Evolutionary conservation across 108 stramenopile species (phyloP).

Genomic region (Nitzschia inconspicua): DNA sequence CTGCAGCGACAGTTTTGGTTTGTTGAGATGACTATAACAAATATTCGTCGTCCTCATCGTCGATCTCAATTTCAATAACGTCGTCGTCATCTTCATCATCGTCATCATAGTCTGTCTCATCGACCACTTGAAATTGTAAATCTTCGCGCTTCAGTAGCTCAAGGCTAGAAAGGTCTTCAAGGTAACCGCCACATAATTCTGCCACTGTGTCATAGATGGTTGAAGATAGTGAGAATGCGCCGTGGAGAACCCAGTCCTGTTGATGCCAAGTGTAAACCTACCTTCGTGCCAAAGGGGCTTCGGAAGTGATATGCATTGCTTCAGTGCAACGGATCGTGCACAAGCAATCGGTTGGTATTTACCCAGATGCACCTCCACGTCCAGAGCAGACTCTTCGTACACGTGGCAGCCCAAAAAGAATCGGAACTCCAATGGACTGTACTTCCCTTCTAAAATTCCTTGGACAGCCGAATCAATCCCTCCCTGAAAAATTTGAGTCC

Average conservation of each 20-base stretch:
- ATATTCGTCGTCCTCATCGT: constrained; percentile 3
- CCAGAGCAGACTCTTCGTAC: constrained; percentile 43
- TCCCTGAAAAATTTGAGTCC: constrained; percentile 66
- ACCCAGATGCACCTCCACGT: constrained; percentile 43
- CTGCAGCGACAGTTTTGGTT: not conserved
- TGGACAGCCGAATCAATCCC: constrained; percentile 75
- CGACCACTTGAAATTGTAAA: constrained; percentile 43
- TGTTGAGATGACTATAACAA: not conserved
- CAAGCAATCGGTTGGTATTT: constrained; percentile 80
- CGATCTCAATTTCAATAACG: constrained; percentile 27
- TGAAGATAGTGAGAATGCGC: not conserved
- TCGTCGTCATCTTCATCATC: constrained; percentile 25
- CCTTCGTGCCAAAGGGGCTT: constrained; percentile 88
- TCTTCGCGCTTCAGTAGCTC: constrained; percentile 72
- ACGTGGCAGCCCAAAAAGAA: constrained; percentile 75
- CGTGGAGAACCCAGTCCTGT: not conserved
- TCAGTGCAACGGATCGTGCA: constrained; percentile 68
- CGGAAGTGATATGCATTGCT: constrained; percentile 82
- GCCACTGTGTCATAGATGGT: constrained; percentile 32
- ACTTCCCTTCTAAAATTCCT: constrained; percentile 61
- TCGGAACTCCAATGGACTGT: constrained; percentile 75
- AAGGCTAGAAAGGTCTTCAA: constrained; percentile 60
- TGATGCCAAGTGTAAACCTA: constrained; percentile 6
- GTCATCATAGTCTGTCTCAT: constrained; percentile 34
- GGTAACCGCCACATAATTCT: constrained; percentile 70